Evolutionary conservation across 2,329 filamentous ascomycete genomes (phyloP).

Genomic region (Ambrosiella xylebori): DNA sequence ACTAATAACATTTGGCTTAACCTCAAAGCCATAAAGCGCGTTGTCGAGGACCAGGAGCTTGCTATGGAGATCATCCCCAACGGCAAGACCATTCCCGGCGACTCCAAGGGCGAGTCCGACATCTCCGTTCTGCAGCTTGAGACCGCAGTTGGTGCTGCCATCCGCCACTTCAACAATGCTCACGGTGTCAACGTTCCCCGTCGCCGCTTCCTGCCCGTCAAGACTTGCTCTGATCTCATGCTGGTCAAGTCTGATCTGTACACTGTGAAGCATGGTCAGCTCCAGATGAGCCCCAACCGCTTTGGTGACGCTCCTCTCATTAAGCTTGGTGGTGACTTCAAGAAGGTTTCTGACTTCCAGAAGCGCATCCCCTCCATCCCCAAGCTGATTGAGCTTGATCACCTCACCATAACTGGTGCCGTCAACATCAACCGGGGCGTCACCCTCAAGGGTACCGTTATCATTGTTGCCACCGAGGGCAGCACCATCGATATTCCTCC

Average conservation of each 20-base stretch:
- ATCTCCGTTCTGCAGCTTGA: slow-evolving; percentile 96
- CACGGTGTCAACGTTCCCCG: slow-evolving; percentile 98
- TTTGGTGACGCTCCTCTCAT: slow-evolving; percentile 95
- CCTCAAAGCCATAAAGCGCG: slow-evolving; percentile 90
- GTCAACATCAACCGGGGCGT: slow-evolving; percentile 95
- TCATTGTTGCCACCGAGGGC: slow-evolving; percentile 94
- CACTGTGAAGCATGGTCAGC: slow-evolving; percentile 94
- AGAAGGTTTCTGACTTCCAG: slow-evolving; percentile 98
- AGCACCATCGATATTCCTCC: slow-evolving; percentile 96
- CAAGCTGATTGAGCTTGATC: slow-evolving; percentile 80
- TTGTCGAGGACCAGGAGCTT: slow-evolving; percentile 95
- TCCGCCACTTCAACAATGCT: slow-evolving; percentile 95
- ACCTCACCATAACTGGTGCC: slow-evolving; percentile 91
- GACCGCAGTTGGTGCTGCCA: slow-evolving; percentile 94
- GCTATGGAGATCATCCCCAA: slow-evolving; percentile 99
- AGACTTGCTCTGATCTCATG: slow-evolving; percentile 99
- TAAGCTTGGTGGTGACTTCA: slow-evolving; percentile 98
- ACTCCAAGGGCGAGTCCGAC: slow-evolving; percentile 99
- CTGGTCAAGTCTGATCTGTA: slow-evolving; percentile 99
- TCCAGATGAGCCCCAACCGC: slow-evolving; percentile 89
- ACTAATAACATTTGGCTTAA: slow-evolving; percentile 99
- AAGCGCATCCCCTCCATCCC: slow-evolving; percentile 74
- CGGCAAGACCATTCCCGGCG: slow-evolving; percentile 92
- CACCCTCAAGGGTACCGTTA: slow-evolving; percentile 93
- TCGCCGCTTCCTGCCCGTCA: slow-evolving; percentile 95